Conservation (phyloP, 208 protist species). For the Phytomonas serpens region DNA sequence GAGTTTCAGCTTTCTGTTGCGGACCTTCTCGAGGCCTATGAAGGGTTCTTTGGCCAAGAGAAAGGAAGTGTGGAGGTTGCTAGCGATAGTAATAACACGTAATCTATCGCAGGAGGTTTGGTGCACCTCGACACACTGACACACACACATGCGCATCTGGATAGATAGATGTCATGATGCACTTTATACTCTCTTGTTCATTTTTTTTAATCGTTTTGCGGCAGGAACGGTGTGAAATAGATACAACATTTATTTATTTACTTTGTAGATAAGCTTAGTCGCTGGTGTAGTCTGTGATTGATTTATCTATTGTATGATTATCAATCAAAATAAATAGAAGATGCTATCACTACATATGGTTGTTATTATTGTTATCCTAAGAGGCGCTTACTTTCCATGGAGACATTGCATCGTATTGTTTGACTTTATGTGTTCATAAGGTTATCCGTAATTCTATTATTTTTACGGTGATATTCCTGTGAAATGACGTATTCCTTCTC, state of each 20-base stretch:
- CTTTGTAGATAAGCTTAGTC: slow-evolving; percentile 14
- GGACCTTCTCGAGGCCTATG: slow-evolving; percentile 68
- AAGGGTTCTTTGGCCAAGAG: slow-evolving; percentile 44
- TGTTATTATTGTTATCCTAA: neutral
- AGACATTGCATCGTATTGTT: neutral
- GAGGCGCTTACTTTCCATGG: neutral
- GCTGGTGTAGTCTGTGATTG: slow-evolving; percentile 12
- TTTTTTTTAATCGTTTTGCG: slow-evolving; percentile 3
- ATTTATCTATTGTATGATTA: slow-evolving; percentile 11
- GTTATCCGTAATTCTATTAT: neutral
- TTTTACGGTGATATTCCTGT: neutral
- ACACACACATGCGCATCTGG: slow-evolving; percentile 5
- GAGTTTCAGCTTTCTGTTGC: slow-evolving; percentile 73
- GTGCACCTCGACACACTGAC: slow-evolving; percentile 3
- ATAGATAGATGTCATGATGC: neutral
- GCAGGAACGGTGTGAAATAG: neutral
- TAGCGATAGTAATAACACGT: neutral
- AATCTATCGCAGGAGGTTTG: neutral
- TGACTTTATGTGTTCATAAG: neutral
- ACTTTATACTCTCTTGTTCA: slow-evolving; percentile 6
- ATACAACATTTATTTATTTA: slow-evolving; percentile 4
- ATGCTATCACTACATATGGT: slow-evolving; percentile 6
- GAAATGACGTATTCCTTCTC: neutral
- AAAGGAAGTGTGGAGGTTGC: neutral
- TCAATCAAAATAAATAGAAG: slow-evolving; percentile 1